A percentile compares a stretch with the other conserved stretches of the same genome.
phyloP scores from a whole-genome alignment of 1,284 basidiomycete species.

The Prillingera fragicola region DNA sequence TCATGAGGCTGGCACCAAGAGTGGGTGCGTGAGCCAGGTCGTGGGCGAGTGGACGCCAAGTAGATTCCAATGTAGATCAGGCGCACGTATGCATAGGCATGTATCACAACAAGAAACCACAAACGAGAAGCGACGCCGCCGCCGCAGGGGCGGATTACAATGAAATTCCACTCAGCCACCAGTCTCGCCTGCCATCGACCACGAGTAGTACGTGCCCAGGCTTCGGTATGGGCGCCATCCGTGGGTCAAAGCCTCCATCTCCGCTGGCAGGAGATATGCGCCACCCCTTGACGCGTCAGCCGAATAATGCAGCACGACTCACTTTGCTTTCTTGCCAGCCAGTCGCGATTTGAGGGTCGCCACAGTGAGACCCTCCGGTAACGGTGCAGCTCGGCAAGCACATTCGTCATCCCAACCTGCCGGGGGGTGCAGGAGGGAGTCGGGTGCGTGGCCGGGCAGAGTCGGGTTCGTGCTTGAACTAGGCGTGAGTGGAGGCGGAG shows the following conservation, averaged over 20 bases:
- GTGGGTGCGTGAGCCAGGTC: no score
- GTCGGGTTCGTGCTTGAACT: constrained; percentile 12
- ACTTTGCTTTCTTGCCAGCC: constrained; percentile 77
- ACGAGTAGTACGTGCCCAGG: constrained; percentile 54
- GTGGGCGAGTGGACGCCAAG: no score
- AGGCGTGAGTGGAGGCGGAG: constrained; percentile 12
- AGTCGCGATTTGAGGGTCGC: constrained; percentile 61
- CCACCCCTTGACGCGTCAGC: constrained; percentile 53
- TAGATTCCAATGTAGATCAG: no score
- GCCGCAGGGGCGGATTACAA: no score
- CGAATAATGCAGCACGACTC: constrained; percentile 16
- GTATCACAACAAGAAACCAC: no score
- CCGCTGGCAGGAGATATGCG: constrained; percentile 66
- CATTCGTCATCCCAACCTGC: constrained; percentile 19
- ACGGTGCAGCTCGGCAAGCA: constrained; percentile 40
- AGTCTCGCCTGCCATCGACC: constrained; percentile 43
- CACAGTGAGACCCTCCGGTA: constrained; percentile 61
- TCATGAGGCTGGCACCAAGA: no score
- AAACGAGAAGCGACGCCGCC: no score
- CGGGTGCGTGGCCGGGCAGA: constrained; percentile 10
- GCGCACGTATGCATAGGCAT: no score
- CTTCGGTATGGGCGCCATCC: constrained; percentile 74
- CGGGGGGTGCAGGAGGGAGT: constrained; percentile 8
- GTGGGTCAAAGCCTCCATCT: constrained; percentile 74
- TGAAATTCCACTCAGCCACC: no score